Evolutionary conservation across 2,329 filamentous ascomycete species (phyloP), one percentile per base, ranked within the genome.

Genomic region (Laburnicola sp.): DNA sequence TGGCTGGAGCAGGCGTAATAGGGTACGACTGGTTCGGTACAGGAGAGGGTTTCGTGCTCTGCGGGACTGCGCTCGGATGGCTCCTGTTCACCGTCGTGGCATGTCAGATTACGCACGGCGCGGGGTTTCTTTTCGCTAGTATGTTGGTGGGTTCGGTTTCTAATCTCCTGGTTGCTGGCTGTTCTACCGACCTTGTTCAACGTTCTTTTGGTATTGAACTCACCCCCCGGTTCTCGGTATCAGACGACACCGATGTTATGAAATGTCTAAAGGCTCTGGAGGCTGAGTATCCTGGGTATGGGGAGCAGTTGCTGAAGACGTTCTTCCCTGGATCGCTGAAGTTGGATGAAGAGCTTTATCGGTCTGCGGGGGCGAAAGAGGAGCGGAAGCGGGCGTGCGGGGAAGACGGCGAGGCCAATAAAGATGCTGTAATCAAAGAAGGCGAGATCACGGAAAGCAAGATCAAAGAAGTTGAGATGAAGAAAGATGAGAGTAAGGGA

Each of bases 1-100:
- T 52, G 10, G 44, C 50, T n/a, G 22, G 9, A 21, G 37, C 38
- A 7, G 16, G 34, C 7, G n/a, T 32, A 2, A 30, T 9, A 3
- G 3, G 26, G 3, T 43, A 52, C 32, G 44, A 47, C 39, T 52
- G 39, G 38, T 47, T 43, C 25, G 31, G 30, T 4, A 39, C 44
- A 8, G 1, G 26, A 7, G 37, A 35, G 8, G 45, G 27, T 5
- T 35, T 11, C 8, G 27, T 41, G 2, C 9, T 45, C 22, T 4
- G 10, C 36, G 40, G 35, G 3, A 30, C 16, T n/a, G 31, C 42
- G 8, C 3, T 40, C 3, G 48, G 21, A 1, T 50, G 48, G 48
- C 26, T 52, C 3, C 6, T 32, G 9, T 37, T 52, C 30, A 44
- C 32, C 6, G n/a, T 42, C 26, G 3, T 36, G 1, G 30, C 38